Conservation (phyloP, 2,329 filamentous ascomycete species). For the Penicillium sp. region DNA sequence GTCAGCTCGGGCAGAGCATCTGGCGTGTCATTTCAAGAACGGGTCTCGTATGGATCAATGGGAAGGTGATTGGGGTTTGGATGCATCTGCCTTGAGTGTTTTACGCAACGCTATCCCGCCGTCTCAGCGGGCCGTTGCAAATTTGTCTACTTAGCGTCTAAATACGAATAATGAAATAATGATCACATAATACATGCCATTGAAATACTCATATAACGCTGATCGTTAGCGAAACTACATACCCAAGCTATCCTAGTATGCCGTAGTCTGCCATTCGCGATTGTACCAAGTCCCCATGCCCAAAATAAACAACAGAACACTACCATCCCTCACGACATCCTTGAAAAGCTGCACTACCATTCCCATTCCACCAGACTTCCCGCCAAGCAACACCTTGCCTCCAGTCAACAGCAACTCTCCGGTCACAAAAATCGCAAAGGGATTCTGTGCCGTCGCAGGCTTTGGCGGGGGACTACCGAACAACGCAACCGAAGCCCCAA, state of each 20-base stretch:
- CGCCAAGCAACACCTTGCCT: conserved; percentile 35
- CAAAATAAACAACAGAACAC: conserved; percentile 47
- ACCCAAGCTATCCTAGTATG: not conserved
- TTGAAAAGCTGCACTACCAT: conserved; percentile 41
- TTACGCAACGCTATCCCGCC: conserved; percentile 40
- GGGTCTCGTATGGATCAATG: conserved; percentile 55
- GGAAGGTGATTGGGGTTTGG: conserved; percentile 56
- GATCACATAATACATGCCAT: not conserved
- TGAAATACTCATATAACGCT: conserved; percentile 8
- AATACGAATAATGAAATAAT: conserved; percentile 8
- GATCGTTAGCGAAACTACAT: conserved; percentile 4
- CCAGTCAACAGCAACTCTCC: conserved; percentile 46
- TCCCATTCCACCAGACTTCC: conserved; percentile 29
- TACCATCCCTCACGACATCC: conserved; percentile 46
- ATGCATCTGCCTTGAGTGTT: conserved; percentile 30
- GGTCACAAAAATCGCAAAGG: conserved; percentile 49
- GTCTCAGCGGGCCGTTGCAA: conserved; percentile 14
- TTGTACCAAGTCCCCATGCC: conserved; percentile 46
- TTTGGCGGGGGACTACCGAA: conserved; percentile 45
- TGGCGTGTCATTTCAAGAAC: conserved; percentile 56
- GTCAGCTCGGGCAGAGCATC: conserved; percentile 54
- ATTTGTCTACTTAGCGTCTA: not conserved
- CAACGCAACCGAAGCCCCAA: conserved; percentile 38
- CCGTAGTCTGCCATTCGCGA: conserved; percentile 30
- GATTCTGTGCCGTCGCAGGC: conserved; percentile 47